phyloP scores from a whole-genome alignment of 768 basidiomycete species.

The Chlorophyllum brunneum region DNA sequence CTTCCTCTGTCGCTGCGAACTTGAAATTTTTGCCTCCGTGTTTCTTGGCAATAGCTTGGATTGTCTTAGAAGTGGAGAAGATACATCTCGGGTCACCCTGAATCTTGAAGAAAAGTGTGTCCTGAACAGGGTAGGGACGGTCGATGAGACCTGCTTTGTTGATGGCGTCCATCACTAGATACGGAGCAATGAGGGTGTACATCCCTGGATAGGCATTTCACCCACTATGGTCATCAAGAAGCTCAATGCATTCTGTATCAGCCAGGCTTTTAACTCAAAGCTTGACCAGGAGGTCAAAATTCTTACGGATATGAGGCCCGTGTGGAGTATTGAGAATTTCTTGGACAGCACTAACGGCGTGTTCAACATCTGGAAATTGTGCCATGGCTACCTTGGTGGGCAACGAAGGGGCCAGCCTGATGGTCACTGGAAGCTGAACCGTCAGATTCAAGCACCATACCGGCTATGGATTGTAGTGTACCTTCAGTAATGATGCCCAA shows the following conservation, averaged over 20 bases:
- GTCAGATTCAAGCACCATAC: neutral
- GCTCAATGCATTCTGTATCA: conserved; percentile 76
- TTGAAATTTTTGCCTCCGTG: conserved; percentile 68
- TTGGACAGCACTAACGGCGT: conserved; percentile 77
- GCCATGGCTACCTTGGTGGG: conserved; percentile 88
- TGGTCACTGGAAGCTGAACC: conserved; percentile 57
- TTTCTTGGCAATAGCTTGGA: conserved; percentile 58
- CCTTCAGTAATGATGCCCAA: conserved; percentile 89
- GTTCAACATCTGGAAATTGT: conserved; percentile 76
- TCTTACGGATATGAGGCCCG: conserved; percentile 73
- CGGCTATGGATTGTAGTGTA: conserved; percentile 17
- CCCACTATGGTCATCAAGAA: conserved; percentile 74
- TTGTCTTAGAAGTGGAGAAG: conserved; percentile 50
- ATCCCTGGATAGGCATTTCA: neutral
- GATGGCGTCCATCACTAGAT: conserved; percentile 72
- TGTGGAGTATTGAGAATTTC: conserved; percentile 69
- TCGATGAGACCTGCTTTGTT: conserved; percentile 62
- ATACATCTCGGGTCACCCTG: conserved; percentile 69
- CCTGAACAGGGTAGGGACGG: conserved; percentile 60
- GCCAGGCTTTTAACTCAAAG: neutral
- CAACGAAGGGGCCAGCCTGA: conserved; percentile 75
- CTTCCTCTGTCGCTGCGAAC: conserved; percentile 70
- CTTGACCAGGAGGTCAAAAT: neutral
- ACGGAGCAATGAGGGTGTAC: neutral
- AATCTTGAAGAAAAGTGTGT: conserved; percentile 90